phyloP scores from a whole-genome alignment of 192 early-diverging fungal genomes.

The Glomus cerebriforme region DNA sequence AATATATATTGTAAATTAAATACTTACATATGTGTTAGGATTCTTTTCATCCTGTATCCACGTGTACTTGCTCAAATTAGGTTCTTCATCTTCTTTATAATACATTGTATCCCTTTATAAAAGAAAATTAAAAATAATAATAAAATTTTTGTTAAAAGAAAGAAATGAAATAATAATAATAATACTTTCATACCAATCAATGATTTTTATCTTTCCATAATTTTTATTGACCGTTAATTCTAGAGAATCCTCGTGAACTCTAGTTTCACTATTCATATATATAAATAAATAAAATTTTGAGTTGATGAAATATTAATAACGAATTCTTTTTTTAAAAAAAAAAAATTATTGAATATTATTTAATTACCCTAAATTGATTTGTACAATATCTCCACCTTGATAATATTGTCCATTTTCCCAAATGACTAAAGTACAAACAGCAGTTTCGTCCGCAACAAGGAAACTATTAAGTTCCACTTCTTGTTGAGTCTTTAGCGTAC shows the following conservation, averaged over 20 bases:
- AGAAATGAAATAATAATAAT: neutral
- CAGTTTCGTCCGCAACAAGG: conserved; percentile 22
- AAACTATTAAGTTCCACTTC: conserved; percentile 20
- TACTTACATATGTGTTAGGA: neutral
- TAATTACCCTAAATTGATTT: conserved; percentile 26
- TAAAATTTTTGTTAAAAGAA: neutral
- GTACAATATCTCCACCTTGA: conserved; percentile 13
- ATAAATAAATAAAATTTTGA: neutral
- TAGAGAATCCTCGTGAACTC: conserved; percentile 1
- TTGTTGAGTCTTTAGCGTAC: neutral
- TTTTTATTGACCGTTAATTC: conserved; percentile 20
- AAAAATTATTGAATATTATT: neutral
- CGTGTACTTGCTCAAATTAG: neutral
- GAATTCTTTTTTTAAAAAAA: too few relatives aligned
- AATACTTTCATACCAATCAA: conserved; percentile 6
- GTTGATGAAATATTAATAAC: neutral
- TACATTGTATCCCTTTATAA: neutral
- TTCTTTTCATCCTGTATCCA: neutral
- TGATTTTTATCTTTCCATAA: conserved; percentile 15
- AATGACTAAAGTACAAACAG: conserved; percentile 18
- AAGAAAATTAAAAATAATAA: neutral
- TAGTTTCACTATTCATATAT: neutral
- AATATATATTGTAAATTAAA: neutral
- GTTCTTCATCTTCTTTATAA: conserved; percentile 1
- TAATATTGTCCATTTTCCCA: conserved; percentile 24